These are phyloP conservation scores for Colletotrichum tofieldiae DNA, from an alignment of 2,329 filamentous ascomycete genomes.

Conservation along the genomic window DNA sequence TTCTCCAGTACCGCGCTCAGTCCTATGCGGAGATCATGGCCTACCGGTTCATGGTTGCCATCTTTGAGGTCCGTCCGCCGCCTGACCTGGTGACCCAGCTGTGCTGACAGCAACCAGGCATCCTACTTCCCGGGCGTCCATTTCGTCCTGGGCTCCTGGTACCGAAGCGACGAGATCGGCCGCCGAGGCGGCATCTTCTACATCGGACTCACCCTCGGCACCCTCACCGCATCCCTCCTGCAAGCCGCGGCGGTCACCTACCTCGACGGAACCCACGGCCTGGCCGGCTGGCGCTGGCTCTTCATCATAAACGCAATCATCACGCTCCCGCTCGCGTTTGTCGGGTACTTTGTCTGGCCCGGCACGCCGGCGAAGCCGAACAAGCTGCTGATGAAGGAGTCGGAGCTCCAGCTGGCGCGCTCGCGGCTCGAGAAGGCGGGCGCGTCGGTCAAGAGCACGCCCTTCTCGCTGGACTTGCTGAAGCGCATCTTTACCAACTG, in stretches of 20 bases:
- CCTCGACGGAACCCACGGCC: conserved; percentile 60
- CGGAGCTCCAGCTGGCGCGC: conserved; percentile 63
- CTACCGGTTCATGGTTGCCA: conserved; percentile 58
- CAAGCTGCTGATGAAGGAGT: conserved; percentile 59
- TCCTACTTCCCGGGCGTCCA: conserved; percentile 60
- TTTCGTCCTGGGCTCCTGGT: conserved; percentile 68
- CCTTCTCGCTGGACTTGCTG: conserved; percentile 52
- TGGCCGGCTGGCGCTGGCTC: conserved; percentile 70
- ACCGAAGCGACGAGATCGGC: conserved; percentile 72
- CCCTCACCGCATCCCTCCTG: conserved; percentile 67
- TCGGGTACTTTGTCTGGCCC: conserved; percentile 25
- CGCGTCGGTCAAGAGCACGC: conserved; percentile 58
- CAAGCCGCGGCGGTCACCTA: conserved; percentile 58
- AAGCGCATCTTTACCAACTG: conserved; percentile 56
- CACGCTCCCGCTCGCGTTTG: conserved; percentile 23
- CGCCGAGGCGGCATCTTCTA: conserved; percentile 76
- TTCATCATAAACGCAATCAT: conserved; percentile 62
- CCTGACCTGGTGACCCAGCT: conserved; percentile 63
- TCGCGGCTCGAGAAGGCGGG: conserved; percentile 56
- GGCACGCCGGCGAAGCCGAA: conserved; percentile 60
- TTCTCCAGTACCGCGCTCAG: conserved; percentile 67
- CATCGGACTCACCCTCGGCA: conserved; percentile 65
- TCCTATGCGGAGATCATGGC: conserved; percentile 63
- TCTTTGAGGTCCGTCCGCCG: conserved; percentile 54
- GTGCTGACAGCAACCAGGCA: conserved; percentile 36